A percentile compares a stretch with the other conserved stretches of the same genome.
phyloP scores from a whole-genome alignment of 2,329 filamentous ascomycete species.

The Spiromastix sp. region DNA sequence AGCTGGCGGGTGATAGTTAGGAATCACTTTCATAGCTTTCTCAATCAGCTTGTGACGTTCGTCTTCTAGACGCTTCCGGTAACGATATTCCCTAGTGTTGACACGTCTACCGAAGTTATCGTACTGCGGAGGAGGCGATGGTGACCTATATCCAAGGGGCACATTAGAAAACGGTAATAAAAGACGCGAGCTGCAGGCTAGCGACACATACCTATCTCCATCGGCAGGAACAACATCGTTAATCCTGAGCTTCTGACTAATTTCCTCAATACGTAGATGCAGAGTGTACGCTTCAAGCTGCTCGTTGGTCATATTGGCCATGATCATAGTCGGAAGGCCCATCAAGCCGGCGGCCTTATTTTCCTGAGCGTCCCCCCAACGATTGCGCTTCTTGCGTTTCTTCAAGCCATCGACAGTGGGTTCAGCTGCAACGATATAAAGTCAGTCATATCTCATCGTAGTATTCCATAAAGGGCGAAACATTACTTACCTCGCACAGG shows the following conservation, averaged over 20 bases:
- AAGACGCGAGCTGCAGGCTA: slow-evolving; percentile 11
- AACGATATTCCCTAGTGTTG: slow-evolving; percentile 97
- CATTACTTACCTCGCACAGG: slow-evolving; percentile 61
- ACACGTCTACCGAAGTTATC: slow-evolving; percentile 99
- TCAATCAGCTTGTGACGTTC: slow-evolving; percentile 98
- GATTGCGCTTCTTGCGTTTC: slow-evolving; percentile 94
- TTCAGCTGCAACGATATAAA: slow-evolving; percentile 21
- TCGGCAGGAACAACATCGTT: slow-evolving; percentile 97
- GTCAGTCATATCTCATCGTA: not conserved
- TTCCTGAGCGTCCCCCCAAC: slow-evolving; percentile 94
- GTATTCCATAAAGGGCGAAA: not conserved
- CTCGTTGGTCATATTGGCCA: slow-evolving; percentile 96
- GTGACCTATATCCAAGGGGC: slow-evolving; percentile 54
- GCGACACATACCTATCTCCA: slow-evolving; percentile 68
- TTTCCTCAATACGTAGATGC: slow-evolving; percentile 95
- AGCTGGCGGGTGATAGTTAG: slow-evolving; percentile 97
- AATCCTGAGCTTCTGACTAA: slow-evolving; percentile 97
- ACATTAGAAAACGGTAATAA: slow-evolving; percentile 9
- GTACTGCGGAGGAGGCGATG: slow-evolving; percentile 91
- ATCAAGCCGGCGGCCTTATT: slow-evolving; percentile 98
- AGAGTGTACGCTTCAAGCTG: slow-evolving; percentile 95
- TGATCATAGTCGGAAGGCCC: slow-evolving; percentile 91
- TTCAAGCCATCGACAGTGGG: slow-evolving; percentile 63
- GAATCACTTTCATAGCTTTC: slow-evolving; percentile 98
- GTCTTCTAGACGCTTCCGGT: slow-evolving; percentile 94